Base-by-base conservation (phyloP, 306 rosid genomes). In the Neltuma alba region DNA sequence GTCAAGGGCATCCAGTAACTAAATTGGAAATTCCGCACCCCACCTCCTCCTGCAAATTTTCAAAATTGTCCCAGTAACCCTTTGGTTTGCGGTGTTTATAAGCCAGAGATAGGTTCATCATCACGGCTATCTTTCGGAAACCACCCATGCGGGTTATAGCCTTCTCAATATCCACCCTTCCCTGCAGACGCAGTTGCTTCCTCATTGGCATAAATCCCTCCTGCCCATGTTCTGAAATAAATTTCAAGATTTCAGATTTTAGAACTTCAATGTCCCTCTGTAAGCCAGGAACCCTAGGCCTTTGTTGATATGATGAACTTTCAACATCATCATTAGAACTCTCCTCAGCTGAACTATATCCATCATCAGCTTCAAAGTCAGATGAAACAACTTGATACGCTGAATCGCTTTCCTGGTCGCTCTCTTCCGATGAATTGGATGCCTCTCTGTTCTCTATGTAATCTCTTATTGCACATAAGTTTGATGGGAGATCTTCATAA, bases 201-300 rank as follows among this genome's bases (percentile, higher is more conserved):
- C 97, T 90, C 96, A 91, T 91, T 21, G 97, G 97, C 97, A 93
- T 93, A 69, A 93, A 91, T 71, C 97, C 96, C 88, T 88, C 97
- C 73, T 89, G 94, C 72, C 97, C 97, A 71, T 87, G 89, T 65
- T 88, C 97, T 72, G 91, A 76, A 78, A 91, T 88, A 84, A 93
- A 93, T 68, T 91, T 91, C 72, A 87, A 75, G 50, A 93, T 86
- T 89, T 91, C 97, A 6, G 87, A 50, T 83, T 91, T 89, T 33
- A 91, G 89, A 75, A 93, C 90, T 84, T 91, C 91, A 23, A 87
- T 81, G 76, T 93, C 90, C 86, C 91, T 91, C 77, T 93, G 96
- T 83, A 93, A 83, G 79, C 96, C 97, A 33, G 96, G 94, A 80
- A 93, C 94, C 76, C 88, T 89, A 2, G 94, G 88, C 86, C 88